Percentiles rank a stretch among this genome's conserved stretches.
Conservation (phyloP, 148 eudicot species). For the Arbutus unedo region DNA sequence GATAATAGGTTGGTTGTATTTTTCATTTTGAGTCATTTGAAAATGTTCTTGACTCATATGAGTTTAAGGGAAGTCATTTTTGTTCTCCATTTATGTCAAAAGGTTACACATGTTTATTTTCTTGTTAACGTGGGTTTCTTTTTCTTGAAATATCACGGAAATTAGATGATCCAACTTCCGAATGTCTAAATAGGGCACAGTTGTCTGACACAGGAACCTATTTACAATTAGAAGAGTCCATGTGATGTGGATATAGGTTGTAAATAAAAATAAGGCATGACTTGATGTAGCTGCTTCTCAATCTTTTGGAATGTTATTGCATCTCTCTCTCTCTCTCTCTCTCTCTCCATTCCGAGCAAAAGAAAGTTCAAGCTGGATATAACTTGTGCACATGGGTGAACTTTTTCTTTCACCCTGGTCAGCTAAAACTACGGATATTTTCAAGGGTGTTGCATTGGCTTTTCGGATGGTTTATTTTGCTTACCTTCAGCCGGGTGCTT, state of each 20-base stretch:
- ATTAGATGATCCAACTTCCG: too few species aligned
- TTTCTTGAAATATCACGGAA: too few species aligned
- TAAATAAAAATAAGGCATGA: not conserved
- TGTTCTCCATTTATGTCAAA: not conserved
- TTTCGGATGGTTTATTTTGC: not conserved
- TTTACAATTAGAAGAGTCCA: not conserved
- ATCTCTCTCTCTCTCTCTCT: not conserved
- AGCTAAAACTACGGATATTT: too few species aligned
- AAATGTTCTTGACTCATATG: not conserved
- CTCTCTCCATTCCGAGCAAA: not conserved
- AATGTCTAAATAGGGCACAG: not conserved
- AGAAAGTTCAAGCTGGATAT: too few species aligned
- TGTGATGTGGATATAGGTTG: not conserved
- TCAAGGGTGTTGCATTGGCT: not conserved
- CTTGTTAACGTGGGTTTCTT: not conserved
- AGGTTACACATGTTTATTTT: not conserved
- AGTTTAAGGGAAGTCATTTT: not conserved
- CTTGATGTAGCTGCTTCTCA: not conserved
- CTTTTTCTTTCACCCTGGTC: too few species aligned
- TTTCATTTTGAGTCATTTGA: not conserved
- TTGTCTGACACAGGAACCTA: not conserved
- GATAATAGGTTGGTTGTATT: not conserved
- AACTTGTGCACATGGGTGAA: too few species aligned
- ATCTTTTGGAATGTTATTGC: not conserved
- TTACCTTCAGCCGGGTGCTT: not conserved